phyloP scores from a whole-genome alignment of 192 early-diverging fungal species.

The Podochytrium sp. region DNA sequence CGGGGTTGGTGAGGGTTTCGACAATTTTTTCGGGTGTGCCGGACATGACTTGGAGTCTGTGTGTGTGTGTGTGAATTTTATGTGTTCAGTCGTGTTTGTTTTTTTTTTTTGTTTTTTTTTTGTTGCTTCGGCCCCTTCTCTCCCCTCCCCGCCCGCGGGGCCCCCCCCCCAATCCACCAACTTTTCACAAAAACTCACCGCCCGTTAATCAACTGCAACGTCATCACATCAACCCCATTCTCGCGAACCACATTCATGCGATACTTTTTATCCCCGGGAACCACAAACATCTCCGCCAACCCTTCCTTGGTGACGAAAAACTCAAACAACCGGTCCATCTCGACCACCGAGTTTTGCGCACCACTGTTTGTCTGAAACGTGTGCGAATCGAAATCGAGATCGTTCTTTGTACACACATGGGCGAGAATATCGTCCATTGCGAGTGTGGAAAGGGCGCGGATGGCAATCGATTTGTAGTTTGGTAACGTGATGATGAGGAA shows the following conservation, averaged over 20 bases:
- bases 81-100: too few species aligned
- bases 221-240: conserved; percentile 51
- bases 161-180: conserved; percentile 15
- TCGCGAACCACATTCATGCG: conserved; percentile 50
- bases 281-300: conserved; percentile 41
- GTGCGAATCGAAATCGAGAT: conserved; percentile 39
- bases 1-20: conserved; percentile 45
- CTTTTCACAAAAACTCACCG: conserved; percentile 36
- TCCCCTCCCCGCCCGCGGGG: too few species aligned
- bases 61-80: too few species aligned
- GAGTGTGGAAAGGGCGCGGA: conserved; percentile 31
- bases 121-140: too few species aligned
- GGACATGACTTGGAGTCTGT: conserved; percentile 54
- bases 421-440: conserved; percentile 43
- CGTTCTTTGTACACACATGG: conserved; percentile 41
- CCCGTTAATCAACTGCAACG: conserved; percentile 44
- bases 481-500: conserved; percentile 39
- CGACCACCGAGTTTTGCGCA: conserved; percentile 19
- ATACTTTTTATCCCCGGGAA: conserved; percentile 54
- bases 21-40: conserved; percentile 55
- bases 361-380: conserved; percentile 34
- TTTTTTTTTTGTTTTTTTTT: too few species aligned
- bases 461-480: conserved; percentile 28
- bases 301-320: conserved; percentile 27
- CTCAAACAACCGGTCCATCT: conserved; percentile 48